These are phyloP conservation scores for Musa itinerans DNA, from an alignment of 176 grass and related monocot genomes.

Conservation along the genomic window DNA sequence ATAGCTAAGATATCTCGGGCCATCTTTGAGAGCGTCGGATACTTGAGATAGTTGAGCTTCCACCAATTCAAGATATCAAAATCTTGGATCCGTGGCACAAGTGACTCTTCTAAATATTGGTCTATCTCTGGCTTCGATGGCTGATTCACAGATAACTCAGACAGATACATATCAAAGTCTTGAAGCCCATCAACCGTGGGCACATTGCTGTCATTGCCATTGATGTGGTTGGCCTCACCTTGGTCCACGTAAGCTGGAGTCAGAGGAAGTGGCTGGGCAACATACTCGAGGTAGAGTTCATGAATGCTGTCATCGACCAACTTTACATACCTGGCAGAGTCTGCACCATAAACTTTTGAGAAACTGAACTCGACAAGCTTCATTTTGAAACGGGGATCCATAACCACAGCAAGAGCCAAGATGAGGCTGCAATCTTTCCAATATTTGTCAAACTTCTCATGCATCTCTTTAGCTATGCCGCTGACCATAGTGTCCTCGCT, in stretches of 20 bases:
- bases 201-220: not conserved
- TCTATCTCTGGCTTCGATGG: constrained; percentile 5
- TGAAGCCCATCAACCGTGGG: not conserved
- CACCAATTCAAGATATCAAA: constrained; percentile 18
- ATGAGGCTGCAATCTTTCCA: constrained; percentile 18
- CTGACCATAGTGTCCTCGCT: constrained; percentile 5
- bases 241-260: constrained; percentile 10
- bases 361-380: constrained; percentile 20
- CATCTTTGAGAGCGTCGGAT: constrained; percentile 14
- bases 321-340: constrained; percentile 10
- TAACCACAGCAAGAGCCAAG: constrained; percentile 10
- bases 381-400: constrained; percentile 17
- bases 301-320: constrained; percentile 8
- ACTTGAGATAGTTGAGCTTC: constrained; percentile 13
- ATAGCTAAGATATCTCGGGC: constrained; percentile 12
- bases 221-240: constrained; percentile 7
- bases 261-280: constrained; percentile 1
- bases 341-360: constrained; percentile 12
- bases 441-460: constrained; percentile 14
- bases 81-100: constrained; percentile 7
- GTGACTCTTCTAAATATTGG: constrained; percentile 14
- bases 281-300: constrained; percentile 13
- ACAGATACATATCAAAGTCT: constrained; percentile 11
- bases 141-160: constrained; percentile 3
- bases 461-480: constrained; percentile 4